Base-by-base conservation (phyloP, 1,139 yeast species). In the Yamadazyma oceani region DNA sequence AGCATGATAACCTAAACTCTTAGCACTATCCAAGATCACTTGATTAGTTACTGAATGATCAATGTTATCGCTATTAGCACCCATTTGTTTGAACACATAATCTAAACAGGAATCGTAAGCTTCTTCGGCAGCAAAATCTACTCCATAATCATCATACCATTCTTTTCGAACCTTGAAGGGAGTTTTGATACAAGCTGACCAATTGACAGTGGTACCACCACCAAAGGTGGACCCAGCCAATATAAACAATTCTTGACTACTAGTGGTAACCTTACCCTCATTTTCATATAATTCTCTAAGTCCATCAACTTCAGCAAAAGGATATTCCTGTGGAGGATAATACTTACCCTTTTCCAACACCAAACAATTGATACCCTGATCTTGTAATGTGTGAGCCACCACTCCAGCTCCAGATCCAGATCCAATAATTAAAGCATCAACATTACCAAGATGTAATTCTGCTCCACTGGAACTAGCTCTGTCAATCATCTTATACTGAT, bases 321-420 rank as follows among this genome's bases (percentile, higher is more conserved):
- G 51, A 26, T 66, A 55, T 34, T 76, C 75, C 1, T 58, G 48
- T 14, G 62, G 64, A 28, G 60, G 58, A 41, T 55, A 69, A 48
- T 75, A 74, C 40, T 61, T 60, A 2, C 82, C 84, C 51, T 77
- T 78, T 49, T 78, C 84, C 13, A 78, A 51, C 2, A 79, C 74
- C 34, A 79, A 59, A 24, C 73, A 69, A 26, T 58, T 62, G 48
- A 53, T 60, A 8, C 82, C 82, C 26, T 62, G 66, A 10, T 62
- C 54, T 3, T 75, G 60, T 37, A 78, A 64, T 2, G 77, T 65
- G 35, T 73, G 71, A 2, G 82, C 82, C 0, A 67, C 75, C 0
- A 78, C 83, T 5, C 82, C 82, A 1, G 80, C 77, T 3, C 82
- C 80, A 13, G 76, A 59, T 2, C 85, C 85, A 4, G 80, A 73